Percentiles rank a stretch among this genome's conserved stretches.
Evolutionary conservation across 1,284 basidiomycete genomes (phyloP).

Genomic region (Pascua guehoae): DNA sequence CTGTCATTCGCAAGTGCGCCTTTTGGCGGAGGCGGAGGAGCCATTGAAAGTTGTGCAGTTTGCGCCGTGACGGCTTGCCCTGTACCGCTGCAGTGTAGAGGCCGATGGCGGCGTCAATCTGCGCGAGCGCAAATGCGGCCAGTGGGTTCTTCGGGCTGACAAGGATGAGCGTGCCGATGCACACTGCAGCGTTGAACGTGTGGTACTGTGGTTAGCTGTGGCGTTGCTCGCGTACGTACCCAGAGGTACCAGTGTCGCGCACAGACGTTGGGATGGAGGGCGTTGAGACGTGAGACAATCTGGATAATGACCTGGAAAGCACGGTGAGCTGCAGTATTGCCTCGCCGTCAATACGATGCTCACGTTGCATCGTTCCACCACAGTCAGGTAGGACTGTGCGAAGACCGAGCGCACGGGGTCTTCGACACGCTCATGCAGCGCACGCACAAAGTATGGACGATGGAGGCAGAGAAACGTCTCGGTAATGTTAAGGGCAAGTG

Average conservation of each 20-base stretch:
- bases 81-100: slow-evolving; percentile 17
- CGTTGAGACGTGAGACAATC: slow-evolving; percentile 17
- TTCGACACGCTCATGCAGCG: slow-evolving; percentile 16
- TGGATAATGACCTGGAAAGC: slow-evolving; percentile 24
- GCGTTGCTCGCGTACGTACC: neutral
- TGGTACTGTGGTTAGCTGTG: slow-evolving; percentile 18
- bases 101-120: slow-evolving; percentile 19
- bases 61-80: slow-evolving; percentile 7
- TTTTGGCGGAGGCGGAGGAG: slow-evolving; percentile 19
- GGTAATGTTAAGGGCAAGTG: slow-evolving; percentile 24
- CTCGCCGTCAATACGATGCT: neutral
- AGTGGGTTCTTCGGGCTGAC: slow-evolving; percentile 11
- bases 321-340: neutral
- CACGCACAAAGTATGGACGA: slow-evolving; percentile 30
- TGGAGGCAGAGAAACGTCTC: slow-evolving; percentile 28
- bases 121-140: slow-evolving; percentile 8
- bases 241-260: slow-evolving; percentile 30
- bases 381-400: slow-evolving; percentile 23
- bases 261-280: slow-evolving; percentile 24
- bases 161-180: slow-evolving; percentile 19
- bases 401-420: slow-evolving; percentile 21
- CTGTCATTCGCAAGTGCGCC: no score
- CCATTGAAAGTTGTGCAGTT: slow-evolving; percentile 25
- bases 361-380: slow-evolving; percentile 31
- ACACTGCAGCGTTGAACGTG: slow-evolving; percentile 29